Base-by-base conservation (phyloP, 169 alveolate genomes). In the Plasmodium berghei region DNA sequence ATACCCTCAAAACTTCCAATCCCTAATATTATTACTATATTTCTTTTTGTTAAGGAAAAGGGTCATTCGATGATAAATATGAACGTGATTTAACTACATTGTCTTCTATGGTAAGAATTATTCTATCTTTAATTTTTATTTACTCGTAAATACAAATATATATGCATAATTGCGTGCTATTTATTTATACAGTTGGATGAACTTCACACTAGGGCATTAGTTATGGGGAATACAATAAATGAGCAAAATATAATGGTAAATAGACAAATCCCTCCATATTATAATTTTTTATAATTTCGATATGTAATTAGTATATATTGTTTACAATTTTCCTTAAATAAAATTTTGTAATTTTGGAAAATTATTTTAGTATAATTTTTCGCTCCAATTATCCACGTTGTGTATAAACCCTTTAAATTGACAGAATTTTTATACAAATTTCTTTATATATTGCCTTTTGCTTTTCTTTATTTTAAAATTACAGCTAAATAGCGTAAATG, bases 201-300 rank as follows among this genome's bases (percentile, higher is more conserved):
- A 85, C 61, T 85, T 63, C 91, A 85, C 49, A 59, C 86, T 28
- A 69, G 91, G 20, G 91, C 91, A 34, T 26, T 85, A 56, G 74
- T 85, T 49, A 85, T 85, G 91, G 91, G 91, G 69, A 69, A 85
- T 59, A 70, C 91, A 55, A 85, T 85, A 62, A 85, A 70, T 34
- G 87, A 70, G 46, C 91, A 85, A 54, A 85, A 85, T 73, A 69
- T 54, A 64, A 55, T 85, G 87, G 91, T 85, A 85, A 34, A 22
- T 18, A 85, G 48, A 85, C 58, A 58, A 48, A 58, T 10, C n/a
- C 9, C 14, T 58, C n/a, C 26, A n/a, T 34, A 34, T 34, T 34
- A 34, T 34, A 34, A 34, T 34, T 34, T 34, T 34, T 34, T 34
- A 34, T 34, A 3, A 34, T 34, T 22, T 14, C 9, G 58, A 26